Base-by-base conservation (phyloP, 495 filamentous ascomycete genomes). In the Penicillium parvum region DNA sequence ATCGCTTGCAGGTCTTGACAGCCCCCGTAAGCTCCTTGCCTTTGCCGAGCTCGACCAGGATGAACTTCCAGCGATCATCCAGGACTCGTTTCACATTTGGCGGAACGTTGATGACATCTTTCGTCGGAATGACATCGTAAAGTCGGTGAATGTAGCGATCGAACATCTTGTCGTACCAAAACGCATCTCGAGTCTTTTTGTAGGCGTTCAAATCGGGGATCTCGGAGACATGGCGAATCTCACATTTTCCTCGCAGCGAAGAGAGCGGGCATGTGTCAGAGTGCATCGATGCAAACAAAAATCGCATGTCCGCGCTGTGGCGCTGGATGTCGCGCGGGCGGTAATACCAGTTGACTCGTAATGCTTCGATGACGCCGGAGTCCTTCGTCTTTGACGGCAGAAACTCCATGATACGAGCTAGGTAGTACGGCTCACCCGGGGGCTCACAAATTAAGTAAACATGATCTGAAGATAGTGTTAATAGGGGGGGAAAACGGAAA, bases 321-420 rank as follows among this genome's bases (percentile, higher is more conserved):
- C 88, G 86, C 47, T 87, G 86, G 43, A 99, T 94, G 61, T 99
- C 92, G 66, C 90, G 87, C 37, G 94, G 91, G 11, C 92, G 80
- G 61, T 97, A 97, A 66, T 89, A 96, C 92, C 92, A 99, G 67
- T 99, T 99, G 53, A 97, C 83, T 45, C 89, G 82, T 55, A 99
- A 62, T 16, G 88, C 77, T 60, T 96, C 91, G 43, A 99, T 82
- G 11, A 87, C 81, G 38, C 81, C 76, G 17, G 71, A 70, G 17
- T 71, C 65, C 61, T 90, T 77, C 43, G 90, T 87, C 45, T 86
- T 82, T 45, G 76, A 73, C 45, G 94, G 88, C 40, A 95, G 70
- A 57, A 96, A 96, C 64, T 97, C 94, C 90, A 99, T 97, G 59
- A 99, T 90, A 43, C 92, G 85, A 33, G 85, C 90, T 45, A 99